Percentiles rank a stretch among this genome's conserved stretches.
Conservation (phyloP, 2,329 filamentous ascomycete species). For the Trichoderma koningii region DNA sequence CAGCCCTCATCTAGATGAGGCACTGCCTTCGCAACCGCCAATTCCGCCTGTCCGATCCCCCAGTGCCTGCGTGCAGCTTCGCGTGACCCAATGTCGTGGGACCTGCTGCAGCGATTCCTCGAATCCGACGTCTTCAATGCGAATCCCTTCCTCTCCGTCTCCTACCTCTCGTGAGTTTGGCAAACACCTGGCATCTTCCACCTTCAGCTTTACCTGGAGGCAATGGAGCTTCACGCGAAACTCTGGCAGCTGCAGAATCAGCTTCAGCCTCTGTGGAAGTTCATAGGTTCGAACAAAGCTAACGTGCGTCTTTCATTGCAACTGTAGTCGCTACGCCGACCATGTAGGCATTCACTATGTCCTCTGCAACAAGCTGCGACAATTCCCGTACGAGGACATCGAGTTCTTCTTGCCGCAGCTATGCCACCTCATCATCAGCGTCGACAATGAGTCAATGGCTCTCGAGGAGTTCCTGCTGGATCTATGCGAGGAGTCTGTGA, state of each 20-base stretch:
- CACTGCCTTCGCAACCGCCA: conserved; percentile 24
- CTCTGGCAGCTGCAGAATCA: conserved; percentile 26
- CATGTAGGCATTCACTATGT: conserved; percentile 90
- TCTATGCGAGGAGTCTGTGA: conserved; percentile 84
- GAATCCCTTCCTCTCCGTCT: conserved; percentile 84
- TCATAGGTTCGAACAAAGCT: conserved; percentile 27
- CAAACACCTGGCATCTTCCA: neutral
- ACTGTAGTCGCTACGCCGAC: conserved; percentile 75
- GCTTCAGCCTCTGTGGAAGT: conserved; percentile 16
- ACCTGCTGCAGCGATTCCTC: conserved; percentile 86
- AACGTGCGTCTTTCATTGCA: conserved; percentile 11
- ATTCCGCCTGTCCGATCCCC: conserved; percentile 23
- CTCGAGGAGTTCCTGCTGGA: conserved; percentile 85
- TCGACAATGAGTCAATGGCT: conserved; percentile 90
- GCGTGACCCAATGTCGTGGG: conserved; percentile 69
- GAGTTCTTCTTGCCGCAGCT: conserved; percentile 89
- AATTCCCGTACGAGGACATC: conserved; percentile 88
- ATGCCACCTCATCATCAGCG: conserved; percentile 84
- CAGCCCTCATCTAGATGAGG: conserved; percentile 33
- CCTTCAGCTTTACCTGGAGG: neutral
- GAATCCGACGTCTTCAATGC: conserved; percentile 94
- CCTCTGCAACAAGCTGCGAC: conserved; percentile 83
- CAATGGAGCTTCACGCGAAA: neutral
- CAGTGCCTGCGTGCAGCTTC: conserved; percentile 30
- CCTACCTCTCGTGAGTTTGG: conserved; percentile 76